Conservation (phyloP, 495 filamentous ascomycete species). For the Penicillium subrubescens region DNA sequence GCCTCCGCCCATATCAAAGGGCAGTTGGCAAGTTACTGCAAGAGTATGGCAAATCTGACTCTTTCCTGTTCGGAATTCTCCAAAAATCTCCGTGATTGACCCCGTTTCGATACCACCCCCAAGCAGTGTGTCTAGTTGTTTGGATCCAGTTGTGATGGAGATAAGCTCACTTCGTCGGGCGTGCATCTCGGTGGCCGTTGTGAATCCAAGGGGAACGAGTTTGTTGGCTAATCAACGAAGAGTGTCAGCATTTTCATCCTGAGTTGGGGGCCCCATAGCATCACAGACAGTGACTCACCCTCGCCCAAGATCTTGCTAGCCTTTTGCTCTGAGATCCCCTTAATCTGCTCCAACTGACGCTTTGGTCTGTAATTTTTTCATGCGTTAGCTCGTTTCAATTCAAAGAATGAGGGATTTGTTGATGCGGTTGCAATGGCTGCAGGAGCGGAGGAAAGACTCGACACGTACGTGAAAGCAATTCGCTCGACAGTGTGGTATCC, state of each 20-base stretch:
- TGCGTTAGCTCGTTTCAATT: conserved; percentile 6
- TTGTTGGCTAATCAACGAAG: conserved; percentile 68
- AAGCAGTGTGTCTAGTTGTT: conserved; percentile 91
- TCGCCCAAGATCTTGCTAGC: conserved; percentile 91
- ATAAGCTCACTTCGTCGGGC: conserved; percentile 93
- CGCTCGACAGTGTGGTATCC: conserved; percentile 95
- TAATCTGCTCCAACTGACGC: conserved; percentile 86
- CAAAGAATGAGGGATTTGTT: neutral
- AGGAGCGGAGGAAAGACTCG: neutral
- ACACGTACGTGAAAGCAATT: conserved; percentile 81
- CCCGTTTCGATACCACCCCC: conserved; percentile 96
- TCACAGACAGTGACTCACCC: conserved; percentile 53
- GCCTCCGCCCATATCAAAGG: conserved; percentile 98
- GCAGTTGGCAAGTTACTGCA: conserved; percentile 96
- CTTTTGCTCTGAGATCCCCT: conserved; percentile 96
- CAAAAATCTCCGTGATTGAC: conserved; percentile 97
- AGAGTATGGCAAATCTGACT: conserved; percentile 98
- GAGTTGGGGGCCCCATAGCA: conserved; percentile 12
- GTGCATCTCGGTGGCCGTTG: conserved; percentile 99
- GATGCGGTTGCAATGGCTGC: neutral
- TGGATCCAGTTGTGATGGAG: conserved; percentile 95
- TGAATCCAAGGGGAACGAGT: conserved; percentile 97
- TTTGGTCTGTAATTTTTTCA: conserved; percentile 57
- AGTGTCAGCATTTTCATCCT: neutral
- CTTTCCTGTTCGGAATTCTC: conserved; percentile 97